These are phyloP conservation scores for Pseudocercospora eumusae DNA, from an alignment of 2,329 filamentous ascomycete species.

Conservation along the genomic window DNA sequence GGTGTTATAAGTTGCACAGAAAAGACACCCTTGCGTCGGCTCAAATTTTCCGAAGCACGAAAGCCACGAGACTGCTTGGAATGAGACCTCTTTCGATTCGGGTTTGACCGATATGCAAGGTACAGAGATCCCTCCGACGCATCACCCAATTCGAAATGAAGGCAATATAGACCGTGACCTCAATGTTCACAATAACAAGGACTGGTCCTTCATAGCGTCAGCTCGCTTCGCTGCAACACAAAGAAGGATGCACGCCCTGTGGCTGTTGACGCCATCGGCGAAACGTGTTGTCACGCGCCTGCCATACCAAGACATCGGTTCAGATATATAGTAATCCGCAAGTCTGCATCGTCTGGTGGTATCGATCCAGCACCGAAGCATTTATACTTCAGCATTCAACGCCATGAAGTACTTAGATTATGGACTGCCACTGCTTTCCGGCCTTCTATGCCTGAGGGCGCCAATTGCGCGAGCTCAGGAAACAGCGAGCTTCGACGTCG, in stretches of 20 bases:
- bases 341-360: not conserved
- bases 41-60: not conserved
- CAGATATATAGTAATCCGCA: not conserved
- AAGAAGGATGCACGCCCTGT: not conserved
- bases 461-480: not conserved
- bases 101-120: not conserved
- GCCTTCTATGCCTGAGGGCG: not conserved
- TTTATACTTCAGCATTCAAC: not conserved
- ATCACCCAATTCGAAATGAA: not conserved
- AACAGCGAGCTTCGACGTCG: slow-evolving; percentile 11
- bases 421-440: not conserved
- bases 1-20: not conserved
- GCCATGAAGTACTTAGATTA: not conserved
- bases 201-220: not conserved
- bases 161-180: not conserved
- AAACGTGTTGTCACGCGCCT: not conserved
- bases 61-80: not conserved
- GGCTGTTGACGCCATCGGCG: not conserved
- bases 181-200: not conserved
- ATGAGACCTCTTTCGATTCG: not conserved
- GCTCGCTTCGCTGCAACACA: not conserved
- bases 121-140: not conserved
- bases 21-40: not conserved
- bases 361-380: not conserved
- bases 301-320: not conserved